Percentiles rank a stretch among this genome's conserved stretches.
phyloP scores from a whole-genome alignment of 2,329 filamentous ascomycete genomes.

The Hymenoscyphus occultus region DNA sequence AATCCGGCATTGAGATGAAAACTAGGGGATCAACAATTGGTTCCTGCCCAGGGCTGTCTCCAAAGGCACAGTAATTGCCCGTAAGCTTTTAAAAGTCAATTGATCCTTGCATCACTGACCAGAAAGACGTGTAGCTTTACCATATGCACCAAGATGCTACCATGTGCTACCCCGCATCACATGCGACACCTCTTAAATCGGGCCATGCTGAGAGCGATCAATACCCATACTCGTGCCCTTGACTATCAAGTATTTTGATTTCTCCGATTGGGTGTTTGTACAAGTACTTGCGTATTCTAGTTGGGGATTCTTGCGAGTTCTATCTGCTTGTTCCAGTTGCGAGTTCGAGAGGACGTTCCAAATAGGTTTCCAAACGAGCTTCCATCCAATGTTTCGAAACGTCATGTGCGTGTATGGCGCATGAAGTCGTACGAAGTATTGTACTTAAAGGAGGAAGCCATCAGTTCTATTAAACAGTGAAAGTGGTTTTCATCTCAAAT shows the following conservation, averaged over 20 bases:
- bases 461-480: neutral
- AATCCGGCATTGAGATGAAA: neutral
- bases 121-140: neutral
- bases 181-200: neutral
- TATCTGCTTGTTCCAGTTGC: neutral
- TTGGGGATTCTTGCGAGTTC: no score
- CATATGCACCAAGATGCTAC: neutral
- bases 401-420: neutral
- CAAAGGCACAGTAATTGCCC: no score
- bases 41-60: no score
- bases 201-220: neutral
- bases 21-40: no score
- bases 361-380: neutral
- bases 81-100: no score
- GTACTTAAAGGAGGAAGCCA: neutral
- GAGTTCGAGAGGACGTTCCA: neutral
- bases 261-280: neutral
- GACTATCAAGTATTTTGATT: neutral
- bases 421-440: neutral
- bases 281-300: no score
- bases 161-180: slow-evolving; percentile 1
- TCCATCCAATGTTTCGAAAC: slow-evolving; percentile 4
- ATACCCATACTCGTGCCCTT: neutral
- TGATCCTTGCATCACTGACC: neutral
- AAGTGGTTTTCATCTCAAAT: neutral